Evolutionary conservation across 73 alveolate species (phyloP), one percentile per base, ranked within the genome.

Genomic region (Loxodes magnus): DNA sequence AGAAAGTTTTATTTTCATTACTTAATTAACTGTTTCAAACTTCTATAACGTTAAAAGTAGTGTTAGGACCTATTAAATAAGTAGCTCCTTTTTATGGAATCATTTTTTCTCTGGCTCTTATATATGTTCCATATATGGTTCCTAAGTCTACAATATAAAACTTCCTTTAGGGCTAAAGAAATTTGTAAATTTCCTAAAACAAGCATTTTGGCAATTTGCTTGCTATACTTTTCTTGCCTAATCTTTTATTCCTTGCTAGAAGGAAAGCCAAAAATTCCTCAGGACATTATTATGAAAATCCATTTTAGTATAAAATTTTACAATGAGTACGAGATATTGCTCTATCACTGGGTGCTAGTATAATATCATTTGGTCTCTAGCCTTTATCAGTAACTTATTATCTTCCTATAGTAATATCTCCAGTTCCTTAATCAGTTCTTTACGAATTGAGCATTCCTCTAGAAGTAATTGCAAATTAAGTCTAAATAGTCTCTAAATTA

Each of bases 51-150:
- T 46, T 23, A 5, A 46, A 25, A 10, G n/a, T 21, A 12, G n/a
- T 16, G 27, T 24, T 23, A 41, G 17, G 9, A 2, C 59, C 59
- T 10, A 46, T 10, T 24, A 46, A 46, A 19, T 25, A 46, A 7
- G 5, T 25, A 37, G 7, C n/a, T 15, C 39, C 59, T 1, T 12
- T 20, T 24, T 46, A 16, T 10, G 27, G 39, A 10, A 10, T 23
- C 9, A 46, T 24, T n/a, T 37, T 37, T 1, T 46, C 59, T 2
- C 26, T 7, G 25, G 67, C 61, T 66, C 59, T 57, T 7, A 74
- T 77, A 74, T 66, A 74, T 34, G 88, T 56, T 4, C 88, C 88
- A 74, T 57, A 74, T 14, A 74, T 67, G n/a, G 80, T 74, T 20
- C 84, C 88, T 41, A 67, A 64, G 51, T 74, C 88, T 55, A 52